phyloP scores from a whole-genome alignment of 2,329 filamentous ascomycete genomes.

The Nemania abortiva region DNA sequence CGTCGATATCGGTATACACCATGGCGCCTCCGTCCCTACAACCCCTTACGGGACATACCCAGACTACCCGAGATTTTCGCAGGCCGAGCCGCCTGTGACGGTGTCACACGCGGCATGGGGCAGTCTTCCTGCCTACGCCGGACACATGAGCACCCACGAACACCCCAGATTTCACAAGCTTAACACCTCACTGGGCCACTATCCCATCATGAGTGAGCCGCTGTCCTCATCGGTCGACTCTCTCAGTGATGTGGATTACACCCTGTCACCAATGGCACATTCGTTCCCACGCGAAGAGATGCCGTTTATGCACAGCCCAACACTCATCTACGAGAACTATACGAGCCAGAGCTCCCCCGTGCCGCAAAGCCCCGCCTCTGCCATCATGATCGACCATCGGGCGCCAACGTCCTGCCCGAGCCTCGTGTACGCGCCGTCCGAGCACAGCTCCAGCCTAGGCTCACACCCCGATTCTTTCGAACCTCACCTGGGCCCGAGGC shows the following conservation, averaged over 20 bases:
- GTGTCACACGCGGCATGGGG: conserved; percentile 60
- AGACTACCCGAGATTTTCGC: conserved; percentile 66
- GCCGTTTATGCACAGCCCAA: conserved; percentile 67
- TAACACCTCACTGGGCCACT: conserved; percentile 53
- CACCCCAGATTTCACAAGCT: conserved; percentile 61
- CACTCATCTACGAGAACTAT: conserved; percentile 69
- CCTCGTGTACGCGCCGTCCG: conserved; percentile 70
- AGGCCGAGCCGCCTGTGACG: conserved; percentile 58
- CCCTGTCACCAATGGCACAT: conserved; percentile 67
- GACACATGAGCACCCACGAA: conserved; percentile 54
- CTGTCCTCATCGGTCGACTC: conserved; percentile 69
- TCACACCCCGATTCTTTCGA: conserved; percentile 71
- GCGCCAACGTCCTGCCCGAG: conserved; percentile 72
- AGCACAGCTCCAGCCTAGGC: conserved; percentile 70
- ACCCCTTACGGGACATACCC: conserved; percentile 55
- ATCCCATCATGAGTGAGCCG: conserved; percentile 62
- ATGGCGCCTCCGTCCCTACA: conserved; percentile 57
- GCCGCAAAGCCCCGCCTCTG: conserved; percentile 67
- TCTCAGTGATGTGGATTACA: conserved; percentile 71
- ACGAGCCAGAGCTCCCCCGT: conserved; percentile 65
- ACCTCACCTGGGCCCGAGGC: conserved; percentile 64
- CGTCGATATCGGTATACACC: conserved; percentile 54
- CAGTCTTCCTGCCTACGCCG: conserved; percentile 60
- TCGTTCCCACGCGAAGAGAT: conserved; percentile 67
- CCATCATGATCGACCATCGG: conserved; percentile 68